These are phyloP conservation scores for Lyophyllum decastes DNA, from an alignment of 768 basidiomycete genomes.

Conservation along the genomic window DNA sequence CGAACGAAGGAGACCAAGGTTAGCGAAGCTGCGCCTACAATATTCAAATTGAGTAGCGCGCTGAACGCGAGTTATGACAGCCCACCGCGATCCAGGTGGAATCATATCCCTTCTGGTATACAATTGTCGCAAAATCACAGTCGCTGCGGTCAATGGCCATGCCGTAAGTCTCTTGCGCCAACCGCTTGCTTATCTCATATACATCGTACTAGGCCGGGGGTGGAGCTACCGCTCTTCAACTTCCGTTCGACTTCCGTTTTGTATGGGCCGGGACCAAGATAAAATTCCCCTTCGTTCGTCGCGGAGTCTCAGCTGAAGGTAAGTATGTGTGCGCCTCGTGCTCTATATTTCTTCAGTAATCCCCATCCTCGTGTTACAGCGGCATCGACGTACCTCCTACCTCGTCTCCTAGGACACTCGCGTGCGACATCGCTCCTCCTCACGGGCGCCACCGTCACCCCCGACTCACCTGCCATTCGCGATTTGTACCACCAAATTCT, in stretches of 20 bases:
- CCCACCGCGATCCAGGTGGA: constrained; percentile 53
- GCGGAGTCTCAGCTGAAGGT: constrained; percentile 50
- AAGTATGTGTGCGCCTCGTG: too few relatives aligned
- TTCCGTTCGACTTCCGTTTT: constrained; percentile 50
- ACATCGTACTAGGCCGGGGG: constrained; percentile 39
- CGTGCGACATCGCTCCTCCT: constrained; percentile 52
- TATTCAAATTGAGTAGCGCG: background rate
- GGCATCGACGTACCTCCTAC: constrained; percentile 50
- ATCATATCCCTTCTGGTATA: constrained; percentile 45
- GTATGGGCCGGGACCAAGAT: constrained; percentile 45
- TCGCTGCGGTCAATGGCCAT: constrained; percentile 50
- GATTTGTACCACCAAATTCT: constrained; percentile 49
- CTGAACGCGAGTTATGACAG: constrained; percentile 20
- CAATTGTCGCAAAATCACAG: constrained; percentile 55
- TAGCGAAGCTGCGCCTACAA: constrained; percentile 9
- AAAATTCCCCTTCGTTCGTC: constrained; percentile 44
- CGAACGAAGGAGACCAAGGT: constrained; percentile 51
- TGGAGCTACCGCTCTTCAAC: constrained; percentile 43
- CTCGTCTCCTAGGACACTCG: constrained; percentile 55
- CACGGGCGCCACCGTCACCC: constrained; percentile 43
- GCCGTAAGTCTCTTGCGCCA: constrained; percentile 29
- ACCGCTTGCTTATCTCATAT: background rate
- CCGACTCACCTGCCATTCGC: constrained; percentile 43
- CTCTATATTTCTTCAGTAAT: background rate
- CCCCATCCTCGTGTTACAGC: constrained; percentile 21